Percentiles rank a stretch among this genome's conserved stretches.
Conservation (phyloP, 148 eudicot species). For the Dianthus caryophyllus region DNA sequence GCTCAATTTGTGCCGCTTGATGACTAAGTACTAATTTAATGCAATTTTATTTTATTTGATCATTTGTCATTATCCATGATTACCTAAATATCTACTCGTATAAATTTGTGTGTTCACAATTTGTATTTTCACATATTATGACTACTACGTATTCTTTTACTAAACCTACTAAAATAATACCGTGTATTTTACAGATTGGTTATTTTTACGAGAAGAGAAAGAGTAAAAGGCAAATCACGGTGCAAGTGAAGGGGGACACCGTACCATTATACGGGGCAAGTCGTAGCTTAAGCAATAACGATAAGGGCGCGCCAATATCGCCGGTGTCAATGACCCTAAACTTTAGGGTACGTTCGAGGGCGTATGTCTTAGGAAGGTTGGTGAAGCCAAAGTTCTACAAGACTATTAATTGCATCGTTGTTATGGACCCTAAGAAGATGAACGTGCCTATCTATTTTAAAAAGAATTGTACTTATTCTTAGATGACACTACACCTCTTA, state of each 20-base stretch:
- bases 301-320: slow-evolving; percentile 32
- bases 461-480: slow-evolving; percentile 44
- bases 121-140: too few species aligned
- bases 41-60: too few species aligned
- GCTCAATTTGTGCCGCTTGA: slow-evolving; percentile 4
- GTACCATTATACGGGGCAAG: slow-evolving; percentile 79
- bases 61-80: too few species aligned
- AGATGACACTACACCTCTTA: too few species aligned
- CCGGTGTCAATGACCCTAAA: slow-evolving; percentile 52
- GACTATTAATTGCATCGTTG: slow-evolving; percentile 38
- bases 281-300: slow-evolving; percentile 36
- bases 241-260: slow-evolving; percentile 37
- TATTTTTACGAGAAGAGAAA: slow-evolving; percentile 65
- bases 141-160: too few species aligned
- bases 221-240: slow-evolving; percentile 44
- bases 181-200: slow-evolving; percentile 36
- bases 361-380: slow-evolving; percentile 69
- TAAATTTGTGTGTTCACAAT: too few species aligned
- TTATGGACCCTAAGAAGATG: slow-evolving; percentile 66
- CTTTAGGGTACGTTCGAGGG: slow-evolving; percentile 59
- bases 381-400: slow-evolving; percentile 78
- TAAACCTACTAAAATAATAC: not conserved
- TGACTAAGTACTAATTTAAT: too few species aligned
- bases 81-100: too few species aligned
- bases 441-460: slow-evolving; percentile 42